Base-by-base conservation (phyloP, 2,329 filamentous ascomycete species). In the Scedosporium aurantiacum region DNA sequence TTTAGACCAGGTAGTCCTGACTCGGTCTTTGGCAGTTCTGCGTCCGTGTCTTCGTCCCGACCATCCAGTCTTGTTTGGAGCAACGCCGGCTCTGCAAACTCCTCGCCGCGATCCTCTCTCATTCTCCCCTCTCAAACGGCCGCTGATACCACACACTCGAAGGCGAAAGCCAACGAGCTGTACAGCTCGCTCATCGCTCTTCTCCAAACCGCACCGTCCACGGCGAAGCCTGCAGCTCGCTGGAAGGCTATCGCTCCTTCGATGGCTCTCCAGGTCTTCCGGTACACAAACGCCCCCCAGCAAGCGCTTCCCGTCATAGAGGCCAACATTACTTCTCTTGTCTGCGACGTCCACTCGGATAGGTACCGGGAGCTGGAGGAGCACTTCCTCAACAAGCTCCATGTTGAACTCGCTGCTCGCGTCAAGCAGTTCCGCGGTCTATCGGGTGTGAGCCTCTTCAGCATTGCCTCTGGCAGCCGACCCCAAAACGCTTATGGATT, bases 231-330 rank as follows among this genome's bases (percentile, higher is more conserved):
- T 2, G 68, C 73, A 7, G 73, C 77, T 52, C 76, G 79, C 60
- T 85, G 82, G 82, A 75, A 78, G 64, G 73, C 74, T 3, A 77
- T 84, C 63, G 78, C 78, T 2, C 76, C 80, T 2, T 76, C 79
- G 2, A 74, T 84, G 67, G 81, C 82, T 1, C 72, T 84, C 10
- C 79, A 85, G 70, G 82, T 85, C 25, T 80, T 83, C 71, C 80
- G 82, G n/a, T 79, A 75, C 66, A 79, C 79, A 58, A 76, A 80
- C 57, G 78, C 78, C 0, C 79, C 81, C 1, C 71, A 73, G 37
- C 75, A 78, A 23, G 75, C 78, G 65, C 74, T 83, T 10, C 67
- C 74, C 0, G 71, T 72, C 1, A 77, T 83, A 40, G 81, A 84
- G 66, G 71, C 74, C n/a, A 78, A 77, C 66, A 73, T 83, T 10